phyloP scores from a whole-genome alignment of 352 stramenopile genomes.

The Detonula confervacea region DNA sequence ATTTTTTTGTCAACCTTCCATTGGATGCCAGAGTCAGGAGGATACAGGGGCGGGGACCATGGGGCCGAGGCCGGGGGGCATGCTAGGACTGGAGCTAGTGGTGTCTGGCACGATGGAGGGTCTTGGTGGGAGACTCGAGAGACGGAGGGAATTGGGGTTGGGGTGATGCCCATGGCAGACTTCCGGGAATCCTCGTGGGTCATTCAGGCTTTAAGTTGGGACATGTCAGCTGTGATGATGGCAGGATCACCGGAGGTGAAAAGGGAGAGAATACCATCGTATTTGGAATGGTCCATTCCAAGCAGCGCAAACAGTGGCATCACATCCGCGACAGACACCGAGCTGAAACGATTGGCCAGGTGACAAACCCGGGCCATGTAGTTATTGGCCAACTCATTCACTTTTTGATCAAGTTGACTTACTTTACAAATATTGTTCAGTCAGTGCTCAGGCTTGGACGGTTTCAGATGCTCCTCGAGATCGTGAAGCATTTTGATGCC shows the following conservation, averaged over 20 bases:
- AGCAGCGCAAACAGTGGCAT: constrained; percentile 7
- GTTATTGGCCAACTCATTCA: background rate
- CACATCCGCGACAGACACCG: background rate
- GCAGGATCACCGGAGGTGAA: constrained; percentile 1
- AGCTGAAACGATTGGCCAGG: background rate
- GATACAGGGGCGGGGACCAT: background rate
- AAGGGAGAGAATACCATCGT: background rate
- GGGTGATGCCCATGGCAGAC: background rate
- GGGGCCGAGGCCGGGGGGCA: background rate
- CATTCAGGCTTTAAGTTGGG: background rate
- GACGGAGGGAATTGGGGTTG: background rate
- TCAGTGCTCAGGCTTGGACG: background rate
- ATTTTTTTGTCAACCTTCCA: background rate
- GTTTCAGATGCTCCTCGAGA: background rate
- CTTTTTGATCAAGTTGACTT: background rate
- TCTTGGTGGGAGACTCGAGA: background rate
- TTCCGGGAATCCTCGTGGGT: background rate
- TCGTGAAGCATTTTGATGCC: constrained; percentile 4
- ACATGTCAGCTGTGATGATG: background rate
- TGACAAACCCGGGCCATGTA: background rate
- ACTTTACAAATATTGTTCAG: background rate
- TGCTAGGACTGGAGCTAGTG: background rate
- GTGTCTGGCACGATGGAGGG: no score
- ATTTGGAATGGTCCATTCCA: background rate
- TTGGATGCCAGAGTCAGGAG: background rate